Evolutionary conservation across 176 grass and related monocot genomes (phyloP).

Genomic region (Phragmites australis): DNA sequence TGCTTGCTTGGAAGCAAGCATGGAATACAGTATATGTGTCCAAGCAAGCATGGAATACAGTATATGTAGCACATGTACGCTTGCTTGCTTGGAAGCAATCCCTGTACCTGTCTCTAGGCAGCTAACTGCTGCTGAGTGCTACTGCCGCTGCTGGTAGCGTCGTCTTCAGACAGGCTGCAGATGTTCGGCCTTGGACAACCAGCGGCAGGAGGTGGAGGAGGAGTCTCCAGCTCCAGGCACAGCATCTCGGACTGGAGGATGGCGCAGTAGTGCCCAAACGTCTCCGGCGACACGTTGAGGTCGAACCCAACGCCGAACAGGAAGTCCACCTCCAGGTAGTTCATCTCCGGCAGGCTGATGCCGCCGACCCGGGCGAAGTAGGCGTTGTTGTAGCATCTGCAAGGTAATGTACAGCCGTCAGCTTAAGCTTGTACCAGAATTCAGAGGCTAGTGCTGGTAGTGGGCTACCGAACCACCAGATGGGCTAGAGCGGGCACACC

Average conservation of each 20-base stretch:
- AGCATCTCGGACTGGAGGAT: conserved; percentile 52
- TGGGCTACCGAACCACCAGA: no score
- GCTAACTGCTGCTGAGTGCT: conserved; percentile 41
- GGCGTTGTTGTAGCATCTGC: conserved; percentile 60
- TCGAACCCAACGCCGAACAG: conserved; percentile 54
- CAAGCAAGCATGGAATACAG: conserved; percentile 32
- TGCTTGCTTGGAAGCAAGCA: no score
- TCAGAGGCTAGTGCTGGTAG: no score
- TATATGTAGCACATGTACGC: background rate
- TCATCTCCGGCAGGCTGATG: conserved; percentile 66
- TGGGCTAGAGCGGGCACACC: background rate
- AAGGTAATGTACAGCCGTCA: no score
- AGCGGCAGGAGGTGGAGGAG: no score
- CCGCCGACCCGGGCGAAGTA: conserved; percentile 62
- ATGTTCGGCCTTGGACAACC: conserved; percentile 54
- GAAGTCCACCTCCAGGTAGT: conserved; percentile 69
- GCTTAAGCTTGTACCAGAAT: no score
- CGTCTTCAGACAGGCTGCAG: no score
- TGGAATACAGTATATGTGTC: no score
- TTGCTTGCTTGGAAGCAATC: conserved; percentile 35
- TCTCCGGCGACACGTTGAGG: conserved; percentile 52
- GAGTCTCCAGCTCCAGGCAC: conserved; percentile 31
- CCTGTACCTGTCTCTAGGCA: conserved; percentile 18
- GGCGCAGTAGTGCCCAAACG: conserved; percentile 58
- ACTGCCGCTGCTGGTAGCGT: background rate